Percentiles rank a stretch among this genome's conserved stretches.
These are phyloP conservation scores for Colletotrichum sp. DNA, from an alignment of 2,329 filamentous ascomycete species.

Conservation along the genomic window DNA sequence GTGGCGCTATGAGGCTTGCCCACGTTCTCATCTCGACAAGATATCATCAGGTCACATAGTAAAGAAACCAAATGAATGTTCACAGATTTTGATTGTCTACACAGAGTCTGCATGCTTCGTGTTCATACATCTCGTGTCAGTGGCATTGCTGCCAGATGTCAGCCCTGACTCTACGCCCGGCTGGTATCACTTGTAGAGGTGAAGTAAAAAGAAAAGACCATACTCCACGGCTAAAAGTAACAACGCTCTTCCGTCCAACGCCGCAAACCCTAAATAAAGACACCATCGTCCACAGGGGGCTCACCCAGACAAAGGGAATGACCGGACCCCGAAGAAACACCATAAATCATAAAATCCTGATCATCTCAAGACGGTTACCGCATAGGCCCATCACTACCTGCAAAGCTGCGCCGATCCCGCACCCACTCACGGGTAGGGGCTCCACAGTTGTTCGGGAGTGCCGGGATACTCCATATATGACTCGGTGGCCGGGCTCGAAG, in stretches of 20 bases:
- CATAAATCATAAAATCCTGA: neutral
- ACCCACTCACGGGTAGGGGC: neutral
- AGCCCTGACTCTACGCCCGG: neutral
- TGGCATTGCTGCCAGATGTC: neutral
- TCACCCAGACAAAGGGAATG: neutral
- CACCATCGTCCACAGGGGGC: neutral
- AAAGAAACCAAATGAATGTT: neutral
- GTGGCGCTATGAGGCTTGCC: neutral
- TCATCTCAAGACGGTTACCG: neutral
- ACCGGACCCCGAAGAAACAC: neutral
- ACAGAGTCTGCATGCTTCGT: neutral
- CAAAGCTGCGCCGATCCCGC: neutral
- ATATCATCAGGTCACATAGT: neutral
- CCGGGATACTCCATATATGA: constrained; percentile 12
- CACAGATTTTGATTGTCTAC: neutral
- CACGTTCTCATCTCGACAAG: neutral
- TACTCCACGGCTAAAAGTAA: neutral
- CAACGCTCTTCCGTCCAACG: neutral
- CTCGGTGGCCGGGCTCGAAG: constrained; percentile 2
- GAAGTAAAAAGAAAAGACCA: neutral
- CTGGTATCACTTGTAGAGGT: neutral
- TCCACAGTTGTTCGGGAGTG: constrained; percentile 12
- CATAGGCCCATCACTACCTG: neutral
- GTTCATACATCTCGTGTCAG: neutral
- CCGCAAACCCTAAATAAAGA: neutral